phyloP scores from a whole-genome alignment of 2,329 filamentous ascomycete genomes.

The Incumbomyces lentus region DNA sequence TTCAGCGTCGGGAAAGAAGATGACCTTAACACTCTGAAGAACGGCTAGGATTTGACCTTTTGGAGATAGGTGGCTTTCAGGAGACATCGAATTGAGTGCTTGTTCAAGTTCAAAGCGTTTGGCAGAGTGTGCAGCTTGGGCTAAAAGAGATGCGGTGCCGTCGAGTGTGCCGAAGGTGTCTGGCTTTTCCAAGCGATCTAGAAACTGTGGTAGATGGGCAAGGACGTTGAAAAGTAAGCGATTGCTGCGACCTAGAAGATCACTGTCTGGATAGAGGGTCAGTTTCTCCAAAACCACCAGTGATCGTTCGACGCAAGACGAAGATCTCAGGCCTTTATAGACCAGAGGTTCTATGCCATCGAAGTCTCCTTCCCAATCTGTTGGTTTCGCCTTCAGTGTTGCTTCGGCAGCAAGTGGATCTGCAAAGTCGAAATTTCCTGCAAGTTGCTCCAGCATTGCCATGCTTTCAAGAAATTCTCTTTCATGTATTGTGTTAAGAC shows the following conservation, averaged over 20 bases:
- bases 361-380: conserved; percentile 80
- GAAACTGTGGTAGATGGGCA: conserved; percentile 80
- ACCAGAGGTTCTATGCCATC: conserved; percentile 76
- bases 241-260: conserved; percentile 69
- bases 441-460: conserved; percentile 77
- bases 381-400: conserved; percentile 67
- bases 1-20: conserved; percentile 73
- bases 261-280: conserved; percentile 65
- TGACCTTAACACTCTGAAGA: conserved; percentile 61
- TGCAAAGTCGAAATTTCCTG: conserved; percentile 73
- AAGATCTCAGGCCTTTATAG: conserved; percentile 87
- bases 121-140: background rate
- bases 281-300: conserved; percentile 69
- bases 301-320: conserved; percentile 66
- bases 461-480: conserved; percentile 85
- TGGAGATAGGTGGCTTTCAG: background rate
- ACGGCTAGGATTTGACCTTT: conserved; percentile 61
- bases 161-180: conserved; percentile 42
- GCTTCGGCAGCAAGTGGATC: conserved; percentile 57
- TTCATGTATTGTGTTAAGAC: conserved; percentile 93
- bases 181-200: conserved; percentile 61
- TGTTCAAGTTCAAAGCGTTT: background rate
- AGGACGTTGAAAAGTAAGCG: conserved; percentile 77
- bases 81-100: background rate
- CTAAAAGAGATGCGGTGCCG: conserved; percentile 32